A percentile compares a stretch with the other conserved stretches of the same genome.
These are phyloP conservation scores for Phaeosphaeriaceae sp. DNA, from an alignment of 2,329 filamentous ascomycete species.

Conservation along the genomic window DNA sequence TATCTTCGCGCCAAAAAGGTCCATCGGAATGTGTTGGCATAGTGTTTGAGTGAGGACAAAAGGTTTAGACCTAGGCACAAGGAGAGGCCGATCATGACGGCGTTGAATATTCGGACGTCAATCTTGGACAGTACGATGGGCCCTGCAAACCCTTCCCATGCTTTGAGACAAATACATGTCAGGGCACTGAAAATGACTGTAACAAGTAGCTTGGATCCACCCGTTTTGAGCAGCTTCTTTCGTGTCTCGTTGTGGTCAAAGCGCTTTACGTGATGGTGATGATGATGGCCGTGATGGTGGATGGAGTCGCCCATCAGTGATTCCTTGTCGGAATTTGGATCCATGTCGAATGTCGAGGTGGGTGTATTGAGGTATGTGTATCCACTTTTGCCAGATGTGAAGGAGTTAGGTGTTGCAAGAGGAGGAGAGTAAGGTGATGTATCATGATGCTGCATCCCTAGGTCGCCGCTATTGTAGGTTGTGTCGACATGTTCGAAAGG, in stretches of 20 bases:
- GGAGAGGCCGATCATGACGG: conserved; percentile 42
- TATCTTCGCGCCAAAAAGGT: conserved; percentile 41
- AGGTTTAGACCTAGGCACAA: conserved; percentile 45
- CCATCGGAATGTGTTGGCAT: conserved; percentile 44
- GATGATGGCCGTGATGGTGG: conserved; percentile 7
- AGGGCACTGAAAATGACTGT: conserved; percentile 39
- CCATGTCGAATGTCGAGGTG: conserved; percentile 20
- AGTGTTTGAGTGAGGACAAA: conserved; percentile 41
- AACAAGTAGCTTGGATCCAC: conserved; percentile 31
- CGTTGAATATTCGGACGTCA: conserved; percentile 42
- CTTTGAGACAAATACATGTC: conserved; percentile 36
- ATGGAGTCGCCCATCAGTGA: conserved; percentile 20
- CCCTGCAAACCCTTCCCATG: conserved; percentile 37
- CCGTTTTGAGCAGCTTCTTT: conserved; percentile 35
- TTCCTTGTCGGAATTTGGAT: conserved; percentile 25
- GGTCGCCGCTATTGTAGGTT: conserved; percentile 24
- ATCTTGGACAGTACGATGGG: conserved; percentile 34
- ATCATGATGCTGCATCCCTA: conserved; percentile 32
- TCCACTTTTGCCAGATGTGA: conserved; percentile 20
- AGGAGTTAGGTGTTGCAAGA: conserved; percentile 21
- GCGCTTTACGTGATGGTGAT: conserved; percentile 24
- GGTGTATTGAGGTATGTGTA: conserved; percentile 27
- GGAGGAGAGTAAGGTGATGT: conserved; percentile 19
- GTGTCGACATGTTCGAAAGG: conserved; percentile 12
- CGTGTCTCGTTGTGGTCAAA: conserved; percentile 43